A percentile compares a stretch with the other conserved stretches of the same genome.
These are phyloP conservation scores for Elsinoe fawcettii DNA, from an alignment of 2,329 filamentous ascomycete species.

Conservation along the genomic window DNA sequence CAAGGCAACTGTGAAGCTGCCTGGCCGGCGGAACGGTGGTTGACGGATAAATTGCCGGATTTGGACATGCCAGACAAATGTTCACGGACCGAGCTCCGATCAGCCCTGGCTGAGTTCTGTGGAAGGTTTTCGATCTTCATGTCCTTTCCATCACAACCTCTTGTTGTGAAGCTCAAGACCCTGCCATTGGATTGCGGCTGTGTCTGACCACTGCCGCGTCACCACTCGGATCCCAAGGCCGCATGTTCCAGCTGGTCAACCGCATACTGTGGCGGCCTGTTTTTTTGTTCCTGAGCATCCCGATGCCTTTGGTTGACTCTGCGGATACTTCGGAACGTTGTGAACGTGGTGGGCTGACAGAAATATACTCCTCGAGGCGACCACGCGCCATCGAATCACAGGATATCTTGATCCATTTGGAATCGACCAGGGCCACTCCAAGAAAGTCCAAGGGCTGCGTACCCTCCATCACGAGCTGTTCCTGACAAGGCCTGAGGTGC, in stretches of 20 bases:
- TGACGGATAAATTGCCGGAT: not conserved
- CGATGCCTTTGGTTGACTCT: not conserved
- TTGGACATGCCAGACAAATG: not conserved
- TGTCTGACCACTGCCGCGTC: not conserved
- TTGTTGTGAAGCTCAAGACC: not conserved
- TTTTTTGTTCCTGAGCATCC: not conserved
- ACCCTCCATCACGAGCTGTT: slow-evolving; percentile 11
- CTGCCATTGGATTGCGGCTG: not conserved
- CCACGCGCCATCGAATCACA: not conserved
- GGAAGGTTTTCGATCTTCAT: slow-evolving; percentile 6
- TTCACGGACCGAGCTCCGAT: not conserved
- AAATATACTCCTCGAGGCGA: not conserved
- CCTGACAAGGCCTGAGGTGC: not conserved
- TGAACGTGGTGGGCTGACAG: not conserved
- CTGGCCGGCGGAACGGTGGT: not conserved
- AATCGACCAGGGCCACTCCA: not conserved
- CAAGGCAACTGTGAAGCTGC: not conserved
- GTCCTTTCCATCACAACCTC: not conserved
- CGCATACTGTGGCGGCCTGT: not conserved
- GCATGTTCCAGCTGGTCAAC: not conserved
- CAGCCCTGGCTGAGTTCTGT: not conserved
- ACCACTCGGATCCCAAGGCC: not conserved
- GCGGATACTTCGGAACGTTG: not conserved
- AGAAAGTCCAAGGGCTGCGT: not conserved
- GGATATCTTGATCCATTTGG: not conserved